Evolutionary conservation across 352 stramenopile species (phyloP), one percentile per base, ranked within the genome.

Genomic region (Globisporangium acanthophoron): DNA sequence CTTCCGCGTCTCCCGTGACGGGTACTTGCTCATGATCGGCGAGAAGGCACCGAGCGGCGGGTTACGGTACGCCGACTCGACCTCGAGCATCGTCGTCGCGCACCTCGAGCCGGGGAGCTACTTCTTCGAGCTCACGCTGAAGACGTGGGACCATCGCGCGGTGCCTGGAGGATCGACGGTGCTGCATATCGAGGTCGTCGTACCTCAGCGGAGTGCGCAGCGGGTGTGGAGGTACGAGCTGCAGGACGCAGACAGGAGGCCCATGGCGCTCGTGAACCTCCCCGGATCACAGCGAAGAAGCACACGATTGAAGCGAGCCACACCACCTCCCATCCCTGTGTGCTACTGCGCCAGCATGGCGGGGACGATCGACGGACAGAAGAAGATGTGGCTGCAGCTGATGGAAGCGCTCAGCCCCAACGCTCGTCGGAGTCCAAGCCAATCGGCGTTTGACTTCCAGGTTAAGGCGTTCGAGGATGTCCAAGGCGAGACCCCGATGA

Each of bases 321-420:
- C 33, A 37, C n/a, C 15, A 39, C 2, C 31, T 31, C 31, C 13
- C 15, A 58, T 71, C 16, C 65, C 65, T 3, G 56, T 88, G 0
- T 88, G 73, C 33, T 80, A 74, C 47, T 50, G 81, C n/a, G 54
- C 58, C 4, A 66, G 60, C 15, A 68, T 65, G 9, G 61, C 58
- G 2, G 56, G 47, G 7, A 27, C 58, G 2, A 81, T 83, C 58
- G 74, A 88, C 43, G 76, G 78, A 3, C 78, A 88, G 54, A 84
- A 71, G 56, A 73, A 76, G 31, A 88, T 88, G 62, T 88, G 71
- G 71, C 27, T 85, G 49, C 78, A 86, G 47, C 53, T 81, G 24
- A 83, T 88, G 27, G 59, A 71, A 15, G 71, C 65, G 3, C 56
- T 79, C 7, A 15, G 33, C n/a, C 20, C 43, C 5, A 48, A 13